These are phyloP conservation scores for Conringia planisiliqua DNA, from an alignment of 345 rosid species.

Conservation along the genomic window DNA sequence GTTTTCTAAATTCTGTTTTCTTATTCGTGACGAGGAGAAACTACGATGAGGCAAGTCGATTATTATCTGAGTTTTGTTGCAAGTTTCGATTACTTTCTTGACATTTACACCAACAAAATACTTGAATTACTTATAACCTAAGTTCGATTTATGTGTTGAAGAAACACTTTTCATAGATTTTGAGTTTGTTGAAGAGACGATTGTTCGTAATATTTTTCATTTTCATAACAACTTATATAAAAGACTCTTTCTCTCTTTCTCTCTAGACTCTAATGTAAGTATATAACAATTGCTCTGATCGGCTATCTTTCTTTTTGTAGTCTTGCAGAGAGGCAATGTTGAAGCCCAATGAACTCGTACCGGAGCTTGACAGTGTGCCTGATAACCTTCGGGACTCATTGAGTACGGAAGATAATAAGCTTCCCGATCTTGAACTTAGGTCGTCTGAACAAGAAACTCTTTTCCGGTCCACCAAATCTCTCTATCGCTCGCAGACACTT, in stretches of 20 bases:
- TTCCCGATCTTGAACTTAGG: not conserved
- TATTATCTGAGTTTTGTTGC: not conserved
- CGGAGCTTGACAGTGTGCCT: not conserved
- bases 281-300: no score
- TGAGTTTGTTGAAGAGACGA: not conserved
- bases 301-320: slow-evolving; percentile 1
- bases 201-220: no score
- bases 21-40: not conserved
- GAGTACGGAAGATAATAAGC: slow-evolving; percentile 58
- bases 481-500: not conserved
- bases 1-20: not conserved
- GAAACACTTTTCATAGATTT: not conserved
- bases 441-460: not conserved
- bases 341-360: not conserved
- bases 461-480: not conserved
- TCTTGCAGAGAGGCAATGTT: not conserved
- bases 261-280: no score
- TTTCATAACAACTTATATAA: no score
- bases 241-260: no score
- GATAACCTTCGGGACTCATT: slow-evolving; percentile 50
- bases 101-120: no score
- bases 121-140: not conserved
- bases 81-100: not conserved
- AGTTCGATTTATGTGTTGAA: not conserved
- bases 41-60: not conserved